Evolutionary conservation across 2,329 filamentous ascomycete genomes (phyloP).

Genomic region (Fusarium torulosum): DNA sequence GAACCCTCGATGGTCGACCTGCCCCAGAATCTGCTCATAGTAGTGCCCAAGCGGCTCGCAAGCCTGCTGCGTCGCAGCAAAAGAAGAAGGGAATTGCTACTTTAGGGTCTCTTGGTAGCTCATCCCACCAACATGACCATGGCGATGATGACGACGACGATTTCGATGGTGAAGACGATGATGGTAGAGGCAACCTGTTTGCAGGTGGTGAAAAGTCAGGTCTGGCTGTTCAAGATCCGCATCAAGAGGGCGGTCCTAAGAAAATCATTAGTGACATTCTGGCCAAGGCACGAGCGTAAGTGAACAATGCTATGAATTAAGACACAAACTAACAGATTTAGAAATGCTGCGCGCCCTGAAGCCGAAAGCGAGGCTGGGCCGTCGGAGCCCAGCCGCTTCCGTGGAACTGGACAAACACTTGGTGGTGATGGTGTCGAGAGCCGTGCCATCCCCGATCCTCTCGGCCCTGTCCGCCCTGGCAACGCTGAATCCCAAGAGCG

Average conservation of each 20-base stretch:
- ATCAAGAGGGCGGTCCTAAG: conserved; percentile 61
- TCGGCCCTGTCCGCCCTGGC: conserved; percentile 47
- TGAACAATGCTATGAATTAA: not conserved
- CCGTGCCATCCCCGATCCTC: conserved; percentile 74
- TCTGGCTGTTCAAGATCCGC: conserved; percentile 74
- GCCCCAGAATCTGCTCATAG: conserved; percentile 58
- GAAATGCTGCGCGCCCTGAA: conserved; percentile 71
- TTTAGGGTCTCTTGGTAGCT: conserved; percentile 66
- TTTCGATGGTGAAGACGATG: conserved; percentile 67
- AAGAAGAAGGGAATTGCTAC: conserved; percentile 74
- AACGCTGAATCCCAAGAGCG: conserved; percentile 69
- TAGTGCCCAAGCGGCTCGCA: conserved; percentile 52
- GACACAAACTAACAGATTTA: conserved; percentile 50
- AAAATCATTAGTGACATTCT: conserved; percentile 73
- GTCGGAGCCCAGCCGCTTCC: conserved; percentile 69
- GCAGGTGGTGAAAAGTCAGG: conserved; percentile 88
- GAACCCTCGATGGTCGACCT: conserved; percentile 73
- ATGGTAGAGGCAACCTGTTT: conserved; percentile 76
- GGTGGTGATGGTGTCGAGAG: conserved; percentile 83
- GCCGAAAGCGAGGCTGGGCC: conserved; percentile 63
- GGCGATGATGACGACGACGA: conserved; percentile 72
- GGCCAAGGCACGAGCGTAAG: conserved; percentile 72
- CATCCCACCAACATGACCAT: conserved; percentile 63
- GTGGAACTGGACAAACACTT: conserved; percentile 79
- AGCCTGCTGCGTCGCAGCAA: conserved; percentile 52